phyloP scores from a whole-genome alignment of 352 stramenopile genomes.

The Pythium insidiosum region DNA sequence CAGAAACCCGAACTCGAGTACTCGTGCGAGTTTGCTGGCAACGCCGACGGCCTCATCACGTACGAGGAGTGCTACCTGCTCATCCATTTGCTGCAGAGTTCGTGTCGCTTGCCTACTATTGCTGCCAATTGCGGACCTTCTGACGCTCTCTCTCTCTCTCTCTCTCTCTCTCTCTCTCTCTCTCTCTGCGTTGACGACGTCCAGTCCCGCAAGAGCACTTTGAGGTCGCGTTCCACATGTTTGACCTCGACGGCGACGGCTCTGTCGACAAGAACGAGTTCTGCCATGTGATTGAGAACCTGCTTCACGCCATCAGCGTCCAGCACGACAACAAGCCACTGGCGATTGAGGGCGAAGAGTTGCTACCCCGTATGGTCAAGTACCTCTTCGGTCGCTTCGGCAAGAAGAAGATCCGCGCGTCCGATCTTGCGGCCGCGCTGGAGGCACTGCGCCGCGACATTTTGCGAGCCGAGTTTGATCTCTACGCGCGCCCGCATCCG shows the following conservation, averaged over 20 bases:
- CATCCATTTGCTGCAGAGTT: slow-evolving; percentile 71
- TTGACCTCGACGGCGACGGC: slow-evolving; percentile 68
- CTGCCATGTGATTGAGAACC: slow-evolving; percentile 58
- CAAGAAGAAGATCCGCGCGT: slow-evolving; percentile 45
- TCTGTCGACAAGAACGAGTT: slow-evolving; percentile 71
- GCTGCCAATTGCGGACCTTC: too few relatives aligned
- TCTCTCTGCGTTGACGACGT: slow-evolving; percentile 68
- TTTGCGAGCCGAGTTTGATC: slow-evolving; percentile 59
- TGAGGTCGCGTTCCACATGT: slow-evolving; percentile 74
- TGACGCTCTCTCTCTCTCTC: not conserved
- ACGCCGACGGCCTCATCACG: slow-evolving; percentile 62
- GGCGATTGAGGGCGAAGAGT: slow-evolving; percentile 29
- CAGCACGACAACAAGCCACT: slow-evolving; percentile 13
- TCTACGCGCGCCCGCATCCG: slow-evolving; percentile 46
- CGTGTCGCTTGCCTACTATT: slow-evolving; percentile 5
- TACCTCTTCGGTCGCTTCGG: slow-evolving; percentile 55
- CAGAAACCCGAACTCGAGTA: slow-evolving; percentile 54
- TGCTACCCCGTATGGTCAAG: slow-evolving; percentile 45
- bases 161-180: not conserved
- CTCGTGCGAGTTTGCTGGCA: slow-evolving; percentile 63
- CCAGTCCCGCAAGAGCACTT: slow-evolving; percentile 72
- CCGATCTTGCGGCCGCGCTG: slow-evolving; percentile 39
- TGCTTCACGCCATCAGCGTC: slow-evolving; percentile 32
- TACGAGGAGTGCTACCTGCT: slow-evolving; percentile 80
- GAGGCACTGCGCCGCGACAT: slow-evolving; percentile 51